Conservation (phyloP, 1,284 basidiomycete genomes). For the Sanghuangporus weigelae region DNA sequence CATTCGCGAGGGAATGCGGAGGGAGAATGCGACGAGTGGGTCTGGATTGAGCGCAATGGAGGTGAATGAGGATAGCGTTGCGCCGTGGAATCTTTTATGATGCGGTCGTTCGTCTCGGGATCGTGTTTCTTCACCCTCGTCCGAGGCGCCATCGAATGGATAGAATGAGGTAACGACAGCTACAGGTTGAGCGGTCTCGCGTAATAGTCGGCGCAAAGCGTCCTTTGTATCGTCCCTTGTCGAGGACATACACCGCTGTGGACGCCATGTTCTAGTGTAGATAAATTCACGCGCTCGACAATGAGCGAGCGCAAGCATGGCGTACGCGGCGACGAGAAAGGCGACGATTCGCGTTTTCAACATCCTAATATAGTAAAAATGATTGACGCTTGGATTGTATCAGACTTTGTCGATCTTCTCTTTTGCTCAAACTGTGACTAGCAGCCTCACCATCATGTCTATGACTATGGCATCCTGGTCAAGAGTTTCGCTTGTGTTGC, state of each 20-base stretch:
- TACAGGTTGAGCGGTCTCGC: constrained; percentile 58
- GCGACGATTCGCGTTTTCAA: neutral
- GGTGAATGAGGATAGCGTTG: constrained; percentile 88
- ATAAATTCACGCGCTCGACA: neutral
- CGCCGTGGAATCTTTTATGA: constrained; percentile 61
- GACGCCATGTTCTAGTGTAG: neutral
- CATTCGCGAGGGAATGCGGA: constrained; percentile 86
- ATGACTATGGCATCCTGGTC: constrained; percentile 7
- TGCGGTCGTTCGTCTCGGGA: neutral
- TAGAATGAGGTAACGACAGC: constrained; percentile 52
- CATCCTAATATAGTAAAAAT: neutral
- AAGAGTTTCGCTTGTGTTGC: neutral
- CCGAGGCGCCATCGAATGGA: constrained; percentile 21
- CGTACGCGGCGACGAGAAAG: neutral
- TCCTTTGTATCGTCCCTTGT: constrained; percentile 8
- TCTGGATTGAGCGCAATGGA: constrained; percentile 86
- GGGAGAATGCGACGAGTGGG: constrained; percentile 82
- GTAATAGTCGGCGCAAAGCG: constrained; percentile 38
- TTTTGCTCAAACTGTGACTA: neutral
- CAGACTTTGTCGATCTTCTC: neutral
- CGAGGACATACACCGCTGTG: neutral
- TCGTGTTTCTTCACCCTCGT: neutral
- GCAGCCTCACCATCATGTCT: neutral
- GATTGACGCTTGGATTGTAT: neutral
- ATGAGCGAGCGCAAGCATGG: constrained; percentile 7